Evolutionary conservation across 176 grass and related monocot species (phyloP).

Genomic region (Zea mays): Zm-B73-REFERENCE-NAM-5.0 NC_050101.1:169581001-169581500

Average conservation of each 20-base stretch:
- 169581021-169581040: conserved; percentile 66
- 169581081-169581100: conserved; percentile 62
- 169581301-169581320: neutral
- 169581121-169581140: neutral
- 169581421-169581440: neutral
- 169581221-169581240: conserved; percentile 78
- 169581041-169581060: conserved; percentile 55
- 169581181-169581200: conserved; percentile 74
- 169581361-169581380: neutral
- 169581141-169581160: neutral
- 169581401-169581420: neutral
- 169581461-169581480: neutral
- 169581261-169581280: neutral
- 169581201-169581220: conserved; percentile 83
- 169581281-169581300: neutral
- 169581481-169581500: conserved; percentile 64
- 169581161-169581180: conserved; percentile 58
- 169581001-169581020: neutral
- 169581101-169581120: neutral
- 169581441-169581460: neutral
- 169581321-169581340: neutral
- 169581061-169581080: conserved; percentile 85
- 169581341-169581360: neutral
- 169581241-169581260: conserved; percentile 4
- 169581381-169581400: neutral